Conservation (phyloP, 2,329 filamentous ascomycete genomes). For the Diaporthe capsici region DNA sequence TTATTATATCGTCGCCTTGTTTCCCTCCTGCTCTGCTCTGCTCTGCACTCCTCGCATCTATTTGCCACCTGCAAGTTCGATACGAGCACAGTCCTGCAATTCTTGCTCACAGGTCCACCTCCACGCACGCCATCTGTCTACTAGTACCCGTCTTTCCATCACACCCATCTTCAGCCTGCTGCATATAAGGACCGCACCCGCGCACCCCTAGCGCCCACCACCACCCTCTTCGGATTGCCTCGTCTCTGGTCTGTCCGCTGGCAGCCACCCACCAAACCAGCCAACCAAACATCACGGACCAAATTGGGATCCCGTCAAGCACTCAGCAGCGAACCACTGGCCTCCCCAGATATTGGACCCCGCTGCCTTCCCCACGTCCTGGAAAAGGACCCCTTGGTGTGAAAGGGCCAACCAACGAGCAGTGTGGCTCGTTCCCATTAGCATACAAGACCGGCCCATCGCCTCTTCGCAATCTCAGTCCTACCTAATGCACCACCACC, state of each 20-base stretch:
- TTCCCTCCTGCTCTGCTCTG: not conserved
- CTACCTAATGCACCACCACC: constrained; percentile 67
- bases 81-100: constrained; percentile 27
- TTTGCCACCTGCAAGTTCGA: constrained; percentile 38
- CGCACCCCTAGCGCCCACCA: constrained; percentile 35
- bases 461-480: constrained; percentile 23
- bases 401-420: constrained; percentile 37
- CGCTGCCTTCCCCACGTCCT: constrained; percentile 39
- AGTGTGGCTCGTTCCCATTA: constrained; percentile 34
- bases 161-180: constrained; percentile 36
- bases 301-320: constrained; percentile 21
- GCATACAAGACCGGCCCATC: constrained; percentile 27
- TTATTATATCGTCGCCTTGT: not conserved
- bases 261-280: constrained; percentile 26
- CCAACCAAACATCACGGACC: constrained; percentile 20
- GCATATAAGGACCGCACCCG: constrained; percentile 40
- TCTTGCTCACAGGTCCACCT: constrained; percentile 19
- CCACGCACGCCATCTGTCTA: constrained; percentile 23
- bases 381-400: constrained; percentile 27
- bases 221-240: constrained; percentile 9
- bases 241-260: constrained; percentile 34
- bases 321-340: constrained; percentile 28
- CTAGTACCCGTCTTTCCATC: constrained; percentile 27
- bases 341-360: constrained; percentile 36
- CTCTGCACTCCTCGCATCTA: not conserved